A percentile compares a stretch with the other conserved stretches of the same genome.
These are phyloP conservation scores for Apiospora pterosperma DNA, from an alignment of 2,329 filamentous ascomycete species.

Conservation along the genomic window DNA sequence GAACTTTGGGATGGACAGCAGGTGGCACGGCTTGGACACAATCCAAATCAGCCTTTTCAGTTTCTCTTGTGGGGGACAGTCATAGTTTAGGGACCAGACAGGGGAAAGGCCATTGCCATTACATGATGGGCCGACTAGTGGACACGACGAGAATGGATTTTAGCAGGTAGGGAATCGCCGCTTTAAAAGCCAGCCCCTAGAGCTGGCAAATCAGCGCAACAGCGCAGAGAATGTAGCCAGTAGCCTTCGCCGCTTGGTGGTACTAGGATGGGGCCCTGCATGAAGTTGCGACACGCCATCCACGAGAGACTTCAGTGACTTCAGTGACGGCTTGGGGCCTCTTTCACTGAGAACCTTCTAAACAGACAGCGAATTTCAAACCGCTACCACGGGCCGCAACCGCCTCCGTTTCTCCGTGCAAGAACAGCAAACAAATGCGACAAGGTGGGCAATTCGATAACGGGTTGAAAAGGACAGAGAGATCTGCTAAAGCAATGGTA, in stretches of 20 bases:
- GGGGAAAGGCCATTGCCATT: neutral
- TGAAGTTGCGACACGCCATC: neutral
- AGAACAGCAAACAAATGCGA: neutral
- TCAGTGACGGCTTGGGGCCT: neutral
- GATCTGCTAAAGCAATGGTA: neutral
- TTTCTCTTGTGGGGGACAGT: neutral
- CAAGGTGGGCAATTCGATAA: neutral
- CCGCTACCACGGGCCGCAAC: neutral
- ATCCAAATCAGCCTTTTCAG: neutral
- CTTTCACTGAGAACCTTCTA: slow-evolving; percentile 1
- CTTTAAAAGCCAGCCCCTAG: neutral
- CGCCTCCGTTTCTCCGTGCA: neutral
- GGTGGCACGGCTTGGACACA: neutral
- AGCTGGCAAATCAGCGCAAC: neutral
- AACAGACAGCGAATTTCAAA: neutral
- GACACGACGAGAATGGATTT: neutral
- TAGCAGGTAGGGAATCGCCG: neutral
- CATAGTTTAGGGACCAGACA: neutral
- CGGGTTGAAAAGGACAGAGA: neutral
- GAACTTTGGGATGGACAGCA: neutral
- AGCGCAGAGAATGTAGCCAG: neutral
- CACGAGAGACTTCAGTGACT: neutral
- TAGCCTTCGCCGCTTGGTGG: neutral
- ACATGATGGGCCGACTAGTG: neutral
- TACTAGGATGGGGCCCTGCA: slow-evolving; percentile 5